Base-by-base conservation (phyloP, 225 moss, liverwort and hornwort species). In the Lunularia cruciata region DNA sequence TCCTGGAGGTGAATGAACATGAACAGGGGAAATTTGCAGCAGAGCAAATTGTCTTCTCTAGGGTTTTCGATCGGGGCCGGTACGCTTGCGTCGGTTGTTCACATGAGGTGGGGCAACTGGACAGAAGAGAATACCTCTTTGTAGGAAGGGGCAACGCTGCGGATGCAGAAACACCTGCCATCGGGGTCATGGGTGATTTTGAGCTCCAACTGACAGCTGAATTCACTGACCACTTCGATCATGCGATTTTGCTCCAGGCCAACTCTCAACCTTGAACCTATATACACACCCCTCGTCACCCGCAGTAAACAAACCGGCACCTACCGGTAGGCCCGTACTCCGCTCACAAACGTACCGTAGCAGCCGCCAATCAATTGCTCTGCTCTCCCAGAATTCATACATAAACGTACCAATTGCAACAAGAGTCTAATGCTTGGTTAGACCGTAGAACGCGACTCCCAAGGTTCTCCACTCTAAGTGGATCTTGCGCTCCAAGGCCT, bases 61-160 rank as follows among this genome's bases (percentile, higher is more conserved):
- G 60, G 60, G 60, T 60, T 60, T 38, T 38, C 38, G 60, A 60
- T 60, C 60, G 36, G 34, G 39, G 22, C 60, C 60, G 37, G 60
- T 60, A 60, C 38, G 36, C 36, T 19, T 38, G 60, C 37, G 37
- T 10, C 38, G 57, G 31, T 31, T 0, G 16, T 31, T 57, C 57
- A 18, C 15, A 18, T 57, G 57, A 31, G 3, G 23, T 52, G 33
- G 60, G 51, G 20, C 8, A 51, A 23, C 3, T 51, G 51, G n/a
- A 60, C 20, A 25, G 12, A 13, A 19, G 11, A 38, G 14, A 38
- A 60, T 18, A n/a, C 37, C 22, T 37, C 37, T 60, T 38, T 60
- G 39, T 7, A 38, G 60, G 60, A 6, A 33, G 57, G 1, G 31
- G 16, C 15, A 34, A 34, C 31, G 11, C 20, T n/a, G 23, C 12